Evolutionary conservation across 192 early-diverging fungal species (phyloP).

Genomic region (Coemansia reversa): DNA sequence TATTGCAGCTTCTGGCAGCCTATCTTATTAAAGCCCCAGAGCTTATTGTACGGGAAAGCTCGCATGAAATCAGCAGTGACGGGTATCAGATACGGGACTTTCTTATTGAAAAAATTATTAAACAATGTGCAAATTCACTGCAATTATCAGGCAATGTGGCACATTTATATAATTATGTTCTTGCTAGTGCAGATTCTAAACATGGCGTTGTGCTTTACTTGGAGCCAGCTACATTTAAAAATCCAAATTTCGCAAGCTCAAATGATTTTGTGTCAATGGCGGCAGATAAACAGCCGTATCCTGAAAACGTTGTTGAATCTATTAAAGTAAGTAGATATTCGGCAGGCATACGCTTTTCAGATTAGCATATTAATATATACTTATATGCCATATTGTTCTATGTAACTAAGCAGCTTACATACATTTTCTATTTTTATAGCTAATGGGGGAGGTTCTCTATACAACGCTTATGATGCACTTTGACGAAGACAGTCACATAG

Average conservation of each 20-base stretch:
- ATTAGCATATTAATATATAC: background rate
- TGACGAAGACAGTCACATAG: constrained; percentile 27
- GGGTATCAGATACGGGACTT: constrained; percentile 32
- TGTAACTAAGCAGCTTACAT: background rate
- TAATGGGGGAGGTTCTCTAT: constrained; percentile 40
- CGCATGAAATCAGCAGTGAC: constrained; percentile 4
- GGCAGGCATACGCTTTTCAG: background rate
- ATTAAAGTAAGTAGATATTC: constrained; percentile 23
- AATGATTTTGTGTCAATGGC: constrained; percentile 17
- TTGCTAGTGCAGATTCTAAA: constrained; percentile 6
- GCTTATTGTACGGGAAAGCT: constrained; percentile 21
- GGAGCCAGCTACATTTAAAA: background rate
- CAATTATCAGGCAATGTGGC: background rate
- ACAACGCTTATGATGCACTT: constrained; percentile 26
- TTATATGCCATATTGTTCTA: background rate
- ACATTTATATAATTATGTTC: constrained; percentile 25
- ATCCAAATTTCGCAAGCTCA: constrained; percentile 8
- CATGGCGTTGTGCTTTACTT: constrained; percentile 17
- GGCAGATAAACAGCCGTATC: constrained; percentile 12
- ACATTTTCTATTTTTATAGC: constrained; percentile 28
- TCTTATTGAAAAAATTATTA: constrained; percentile 38
- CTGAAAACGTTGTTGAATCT: constrained; percentile 9
- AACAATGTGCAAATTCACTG: constrained; percentile 17
- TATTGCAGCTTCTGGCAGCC: constrained; percentile 8
- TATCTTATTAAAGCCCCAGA: constrained; percentile 27